Evolutionary conservation across 805 yeast species (phyloP), one percentile per base, ranked within the genome.

Genomic region (Metschnikowia cerradonensis): DNA sequence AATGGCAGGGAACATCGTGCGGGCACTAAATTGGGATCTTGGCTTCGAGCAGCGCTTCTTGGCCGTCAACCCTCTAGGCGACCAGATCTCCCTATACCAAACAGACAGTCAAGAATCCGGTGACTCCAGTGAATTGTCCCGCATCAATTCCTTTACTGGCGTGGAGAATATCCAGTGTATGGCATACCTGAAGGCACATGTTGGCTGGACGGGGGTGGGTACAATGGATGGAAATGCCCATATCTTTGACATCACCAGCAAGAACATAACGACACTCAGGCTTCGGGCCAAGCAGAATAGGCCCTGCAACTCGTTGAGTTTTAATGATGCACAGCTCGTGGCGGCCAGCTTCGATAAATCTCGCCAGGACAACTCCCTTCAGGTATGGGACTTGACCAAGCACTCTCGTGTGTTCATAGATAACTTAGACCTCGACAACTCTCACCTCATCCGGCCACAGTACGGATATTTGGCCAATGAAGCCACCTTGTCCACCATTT

Each of bases 291-390:
- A 81, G 49, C 90, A 84, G 52, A 74, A 81, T 17, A 72, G 96
- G 49, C 85, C 92, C 1, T 86, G 95, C 58, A 89, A 88, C 59
- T 67, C 91, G 0, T 59, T 90, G 1, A 78, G 91, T 0, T 86
- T 90, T 67, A 88, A 82, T 61, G 71, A 76, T 23, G 71, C 74
- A 31, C 86, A 86, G 1, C 65, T 86, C 31, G 71, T 90, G 4
- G 96, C 89, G 0, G 81, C 85, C 35, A 96, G 95, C 0, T 77
- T 84, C 51, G 97, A 90, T 55, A 80, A 88, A 56, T 84, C 86
- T 19, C 75, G 90, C 48, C 88, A 81, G 55, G 95, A 88, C 59
- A 80, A 82, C 52, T 83, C 92, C 20, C 68, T 91, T 41, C 86
- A 86, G 56, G 74, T 91, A 4, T 91, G 94, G 91, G 90, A 89